A percentile compares a stretch with the other conserved stretches of the same genome.
phyloP scores from a whole-genome alignment of 768 basidiomycete genomes.

The Gloeostereum incarnatum region DNA sequence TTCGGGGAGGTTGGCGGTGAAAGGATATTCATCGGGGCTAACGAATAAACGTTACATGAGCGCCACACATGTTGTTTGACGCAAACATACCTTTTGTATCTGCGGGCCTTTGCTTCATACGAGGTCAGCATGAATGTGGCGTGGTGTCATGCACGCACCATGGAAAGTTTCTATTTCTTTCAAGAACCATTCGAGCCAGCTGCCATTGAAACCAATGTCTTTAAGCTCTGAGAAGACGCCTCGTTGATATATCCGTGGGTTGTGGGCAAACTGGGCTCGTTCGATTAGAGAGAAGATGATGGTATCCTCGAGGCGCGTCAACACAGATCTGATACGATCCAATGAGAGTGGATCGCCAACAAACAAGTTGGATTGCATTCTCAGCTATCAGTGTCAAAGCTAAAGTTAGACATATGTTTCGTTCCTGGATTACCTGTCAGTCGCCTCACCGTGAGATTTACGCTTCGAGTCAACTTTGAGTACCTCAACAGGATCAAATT shows the following conservation, averaged over 20 bases:
- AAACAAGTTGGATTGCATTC: conserved; percentile 64
- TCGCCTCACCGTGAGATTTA: no score
- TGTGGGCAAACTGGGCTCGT: conserved; percentile 93
- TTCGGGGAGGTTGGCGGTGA: conserved; percentile 71
- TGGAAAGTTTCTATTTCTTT: conserved; percentile 93
- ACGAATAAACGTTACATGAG: background rate
- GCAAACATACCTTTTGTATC: conserved; percentile 73
- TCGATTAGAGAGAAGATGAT: conserved; percentile 98
- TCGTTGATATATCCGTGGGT: conserved; percentile 78
- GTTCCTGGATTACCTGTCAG: no score
- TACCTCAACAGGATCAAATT: background rate
- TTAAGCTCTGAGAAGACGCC: conserved; percentile 74
- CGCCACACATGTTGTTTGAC: background rate
- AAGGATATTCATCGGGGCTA: conserved; percentile 98
- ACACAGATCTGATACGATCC: conserved; percentile 80
- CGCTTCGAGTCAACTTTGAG: no score
- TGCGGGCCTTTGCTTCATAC: conserved; percentile 75
- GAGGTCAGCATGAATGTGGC: conserved; percentile 3
- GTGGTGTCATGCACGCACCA: conserved; percentile 40
- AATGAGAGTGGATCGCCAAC: conserved; percentile 75
- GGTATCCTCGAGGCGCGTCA: conserved; percentile 92
- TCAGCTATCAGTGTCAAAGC: no score
- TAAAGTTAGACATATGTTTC: no score
- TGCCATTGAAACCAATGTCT: conserved; percentile 67
- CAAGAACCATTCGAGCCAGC: conserved; percentile 97